Conservation (phyloP, 768 basidiomycete species). For the Phylloporus scabripes region DNA sequence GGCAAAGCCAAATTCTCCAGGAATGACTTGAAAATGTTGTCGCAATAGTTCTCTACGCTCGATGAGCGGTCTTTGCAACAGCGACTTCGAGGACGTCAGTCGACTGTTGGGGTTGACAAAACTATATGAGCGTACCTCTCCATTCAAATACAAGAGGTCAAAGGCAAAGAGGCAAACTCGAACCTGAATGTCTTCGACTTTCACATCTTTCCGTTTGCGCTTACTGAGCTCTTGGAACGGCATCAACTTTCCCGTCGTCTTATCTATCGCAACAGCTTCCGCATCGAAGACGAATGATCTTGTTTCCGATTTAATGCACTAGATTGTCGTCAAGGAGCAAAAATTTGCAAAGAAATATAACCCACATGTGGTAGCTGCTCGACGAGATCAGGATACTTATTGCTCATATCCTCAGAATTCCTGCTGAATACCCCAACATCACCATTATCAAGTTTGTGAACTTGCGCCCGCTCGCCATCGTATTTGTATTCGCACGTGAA, state of each 20-base stretch:
- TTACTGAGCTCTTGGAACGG: constrained; percentile 97
- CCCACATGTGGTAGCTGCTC: constrained; percentile 83
- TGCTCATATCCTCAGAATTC: constrained; percentile 99
- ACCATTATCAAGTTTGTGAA: constrained; percentile 81
- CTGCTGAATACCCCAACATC: constrained; percentile 89
- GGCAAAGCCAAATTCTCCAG: constrained; percentile 91
- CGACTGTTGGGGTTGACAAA: background rate
- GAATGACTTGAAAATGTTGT: constrained; percentile 74
- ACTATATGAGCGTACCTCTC: constrained; percentile 55
- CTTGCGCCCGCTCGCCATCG: constrained; percentile 96
- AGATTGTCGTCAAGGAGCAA: constrained; percentile 5
- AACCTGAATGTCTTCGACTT: constrained; percentile 95
- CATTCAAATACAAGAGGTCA: constrained; percentile 93
- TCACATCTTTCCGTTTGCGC: constrained; percentile 96
- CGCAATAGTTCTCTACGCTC: constrained; percentile 75
- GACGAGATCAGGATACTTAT: constrained; percentile 97
- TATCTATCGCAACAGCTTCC: constrained; percentile 95
- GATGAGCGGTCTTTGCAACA: constrained; percentile 69
- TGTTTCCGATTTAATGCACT: constrained; percentile 84
- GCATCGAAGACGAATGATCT: constrained; percentile 93
- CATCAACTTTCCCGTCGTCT: constrained; percentile 76
- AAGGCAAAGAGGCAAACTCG: constrained; percentile 96
- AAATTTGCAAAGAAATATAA: background rate
- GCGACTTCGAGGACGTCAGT: constrained; percentile 47
- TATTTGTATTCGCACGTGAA: constrained; percentile 99